Evolutionary conservation across 495 filamentous ascomycete genomes (phyloP), one percentile per base, ranked within the genome.

Genomic region (Trypethelium eluteriae): DNA sequence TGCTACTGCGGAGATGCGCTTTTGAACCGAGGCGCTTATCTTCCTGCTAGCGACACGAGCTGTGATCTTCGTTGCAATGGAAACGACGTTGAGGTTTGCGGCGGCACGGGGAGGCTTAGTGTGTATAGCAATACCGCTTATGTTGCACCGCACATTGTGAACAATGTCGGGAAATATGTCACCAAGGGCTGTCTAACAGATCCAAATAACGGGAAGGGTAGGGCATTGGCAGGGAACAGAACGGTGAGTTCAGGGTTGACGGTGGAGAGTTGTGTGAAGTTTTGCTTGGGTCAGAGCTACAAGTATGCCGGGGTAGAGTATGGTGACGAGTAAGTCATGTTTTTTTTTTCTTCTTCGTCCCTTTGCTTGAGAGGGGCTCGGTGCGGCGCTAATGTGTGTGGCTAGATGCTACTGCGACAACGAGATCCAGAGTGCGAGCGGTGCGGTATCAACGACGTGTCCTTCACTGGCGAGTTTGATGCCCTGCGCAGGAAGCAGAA

Each of bases 211-310:
- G 53, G 53, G 25, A 62, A 39, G 47, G 70, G 70, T 4, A 32
- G 70, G 12, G 50, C 59, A 39, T 38, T 75, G 4, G 50, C 67
- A 7, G 72, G 64, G 16, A 53, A 59, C 14, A 41, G 18, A 39
- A 71, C 53, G 25, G 39, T 59, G 61, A 63, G 61, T 35, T 44
- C 56, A 10, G 49, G 65, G 47, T 78, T 81, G 77, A 80, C 77
- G 0, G 72, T 75, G 44, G 76, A 78, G 62, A 66, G 46, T 12
- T 82, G 80, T 67, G 74, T 77, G 36, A 69, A 70, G 36, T 73
- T 66, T 64, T 82, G 80, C 69, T 65, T 66, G 35, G 63, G 69
- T 2, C 66, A 72, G 38, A 74, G 74, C 4, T 79, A 74, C 32
- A 57, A 61, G 38, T 72, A 68, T 62, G 70, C 70, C 35, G 70